Evolutionary conservation across 768 basidiomycete species (phyloP).

Genomic region (Mycena haematopus): DNA sequence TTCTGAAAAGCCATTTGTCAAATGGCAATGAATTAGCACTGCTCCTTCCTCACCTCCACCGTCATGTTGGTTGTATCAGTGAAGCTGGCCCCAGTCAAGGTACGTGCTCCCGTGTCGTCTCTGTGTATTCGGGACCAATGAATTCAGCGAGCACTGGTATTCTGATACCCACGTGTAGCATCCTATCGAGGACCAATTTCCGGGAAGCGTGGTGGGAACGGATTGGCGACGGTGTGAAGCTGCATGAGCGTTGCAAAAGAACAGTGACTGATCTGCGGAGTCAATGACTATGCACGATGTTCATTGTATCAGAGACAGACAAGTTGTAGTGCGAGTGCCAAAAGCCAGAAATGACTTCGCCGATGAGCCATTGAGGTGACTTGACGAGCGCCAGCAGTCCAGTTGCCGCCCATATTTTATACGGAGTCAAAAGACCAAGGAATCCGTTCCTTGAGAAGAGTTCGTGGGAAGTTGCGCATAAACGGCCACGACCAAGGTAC

Average conservation of each 20-base stretch:
- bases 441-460: neutral
- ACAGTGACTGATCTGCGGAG: too few species aligned
- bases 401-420: neutral
- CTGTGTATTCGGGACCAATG: slow-evolving; percentile 37
- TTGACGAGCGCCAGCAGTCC: neutral
- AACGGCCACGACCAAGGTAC: too few species aligned
- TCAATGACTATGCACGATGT: neutral
- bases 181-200: slow-evolving; percentile 61
- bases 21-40: too few species aligned
- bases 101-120: slow-evolving; percentile 62
- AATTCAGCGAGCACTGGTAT: slow-evolving; percentile 7
- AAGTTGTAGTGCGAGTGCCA: slow-evolving; percentile 17
- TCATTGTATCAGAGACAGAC: neutral
- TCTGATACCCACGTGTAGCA: slow-evolving; percentile 59
- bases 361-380: neutral
- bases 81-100: slow-evolving; percentile 57
- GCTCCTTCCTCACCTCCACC: slow-evolving; percentile 39
- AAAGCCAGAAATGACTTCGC: neutral
- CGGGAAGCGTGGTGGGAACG: slow-evolving; percentile 52
- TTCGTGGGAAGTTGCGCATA: too few species aligned
- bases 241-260: neutral
- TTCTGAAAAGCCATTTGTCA: slow-evolving; percentile 8
- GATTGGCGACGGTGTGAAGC: slow-evolving; percentile 42
- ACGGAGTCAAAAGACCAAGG: neutral
- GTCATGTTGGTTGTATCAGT: slow-evolving; percentile 64